phyloP scores from a whole-genome alignment of 2,329 filamentous ascomycete species.

The Epichloe gansuensis region DNA sequence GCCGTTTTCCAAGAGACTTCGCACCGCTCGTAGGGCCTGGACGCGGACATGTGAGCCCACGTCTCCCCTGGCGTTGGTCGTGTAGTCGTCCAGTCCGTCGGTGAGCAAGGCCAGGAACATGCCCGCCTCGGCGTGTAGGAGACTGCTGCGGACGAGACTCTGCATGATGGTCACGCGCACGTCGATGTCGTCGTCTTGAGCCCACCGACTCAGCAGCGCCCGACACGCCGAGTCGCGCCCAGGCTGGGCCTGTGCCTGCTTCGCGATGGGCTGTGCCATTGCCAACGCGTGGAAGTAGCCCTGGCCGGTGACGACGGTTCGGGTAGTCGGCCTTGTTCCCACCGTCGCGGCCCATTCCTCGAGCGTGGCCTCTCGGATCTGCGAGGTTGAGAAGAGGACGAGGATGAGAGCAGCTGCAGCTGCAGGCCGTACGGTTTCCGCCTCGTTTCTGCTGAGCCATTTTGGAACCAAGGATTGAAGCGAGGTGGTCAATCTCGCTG shows the following conservation, averaged over 20 bases:
- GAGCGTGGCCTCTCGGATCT: constrained; percentile 27
- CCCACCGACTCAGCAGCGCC: constrained; percentile 41
- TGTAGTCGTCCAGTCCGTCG: constrained; percentile 73
- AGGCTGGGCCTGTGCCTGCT: constrained; percentile 5
- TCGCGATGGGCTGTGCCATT: constrained; percentile 32
- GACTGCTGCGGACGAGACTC: constrained; percentile 34
- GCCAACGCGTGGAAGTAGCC: constrained; percentile 43
- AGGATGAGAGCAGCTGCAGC: constrained; percentile 39
- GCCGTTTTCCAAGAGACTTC: constrained; percentile 41
- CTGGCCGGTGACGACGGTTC: constrained; percentile 25
- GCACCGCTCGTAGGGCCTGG: constrained; percentile 66
- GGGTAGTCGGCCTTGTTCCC: constrained; percentile 19
- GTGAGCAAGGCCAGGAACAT: constrained; percentile 34
- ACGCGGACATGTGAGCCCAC: constrained; percentile 76
- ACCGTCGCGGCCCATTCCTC: constrained; percentile 34
- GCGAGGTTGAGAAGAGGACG: constrained; percentile 29
- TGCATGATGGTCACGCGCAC: constrained; percentile 42
- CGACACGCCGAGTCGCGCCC: constrained; percentile 25
- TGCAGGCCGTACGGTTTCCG: constrained; percentile 34
- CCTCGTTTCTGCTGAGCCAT: constrained; percentile 39
- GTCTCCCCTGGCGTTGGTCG: constrained; percentile 77
- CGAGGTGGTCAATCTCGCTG: constrained; percentile 12
- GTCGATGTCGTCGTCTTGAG: constrained; percentile 34
- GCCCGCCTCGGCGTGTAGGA: constrained; percentile 27
- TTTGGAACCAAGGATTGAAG: constrained; percentile 23